Base-by-base conservation (phyloP, 768 basidiomycete species). In the Boletus rex-veris region DNA sequence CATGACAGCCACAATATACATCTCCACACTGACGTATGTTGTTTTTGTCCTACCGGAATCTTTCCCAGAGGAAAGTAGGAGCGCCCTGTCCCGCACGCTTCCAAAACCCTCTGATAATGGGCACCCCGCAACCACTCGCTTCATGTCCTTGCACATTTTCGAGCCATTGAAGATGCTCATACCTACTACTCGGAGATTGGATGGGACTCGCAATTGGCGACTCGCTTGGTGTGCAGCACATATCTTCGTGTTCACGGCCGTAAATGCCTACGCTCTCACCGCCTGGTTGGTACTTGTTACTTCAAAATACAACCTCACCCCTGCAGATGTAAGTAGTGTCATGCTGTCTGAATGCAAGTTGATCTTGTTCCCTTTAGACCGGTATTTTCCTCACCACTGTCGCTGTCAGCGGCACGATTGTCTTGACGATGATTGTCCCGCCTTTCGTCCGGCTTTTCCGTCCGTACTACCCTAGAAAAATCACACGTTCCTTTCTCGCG, bases 21-120 rank as follows among this genome's bases (percentile, higher is more conserved):
- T 41, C 2, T 21, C 37, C 3, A 54, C 42, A 19, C 44, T 67
- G 26, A 18, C 67, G 6, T 71, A 69, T 37, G 50, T 63, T 1
- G 19, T 42, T 19, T 42, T 48, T 14, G 11, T 71, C 21, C 60
- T 72, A 4, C 66, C 71, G 0, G 71, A 73, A 55, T 64, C 71
- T 19, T 65, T 72, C 21, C 58, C 65, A 0, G 46, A 67, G 24
- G 56, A 61, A 18, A 67, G 61, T 28, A 57, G 64, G 18, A 54
- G 54, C 0, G 55, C 56, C 30, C 33, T 67, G 3, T 61, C 58
- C 3, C 42, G n/a, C 10, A 44, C 56, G 39, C 50, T 21, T 4
- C 5, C 14, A 4, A 57, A 54, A 12, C 19, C 47, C 16, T 26
- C 43, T 8, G 7, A 2, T 0, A 35, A 48, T 3, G n/a, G 30